phyloP scores from a whole-genome alignment of 2,329 filamentous ascomycete species.

The Aquanectria penicillioides region DNA sequence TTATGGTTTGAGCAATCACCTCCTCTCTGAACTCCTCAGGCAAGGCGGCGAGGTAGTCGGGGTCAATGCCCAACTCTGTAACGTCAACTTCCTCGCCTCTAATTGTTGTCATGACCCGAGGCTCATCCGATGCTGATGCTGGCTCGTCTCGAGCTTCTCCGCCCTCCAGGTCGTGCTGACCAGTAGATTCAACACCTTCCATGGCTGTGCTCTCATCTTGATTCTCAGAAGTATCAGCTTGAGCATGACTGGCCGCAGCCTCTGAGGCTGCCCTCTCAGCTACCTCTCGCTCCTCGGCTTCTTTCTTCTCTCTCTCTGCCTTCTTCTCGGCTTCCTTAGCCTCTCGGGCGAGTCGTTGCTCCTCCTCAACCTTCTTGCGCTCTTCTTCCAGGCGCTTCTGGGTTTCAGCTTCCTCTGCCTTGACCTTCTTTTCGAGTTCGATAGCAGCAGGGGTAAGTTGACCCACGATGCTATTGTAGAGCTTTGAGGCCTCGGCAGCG shows the following conservation, averaged over 20 bases:
- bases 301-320: constrained; percentile 72
- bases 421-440: constrained; percentile 78
- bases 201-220: constrained; percentile 61
- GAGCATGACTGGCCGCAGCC: constrained; percentile 49
- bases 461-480: constrained; percentile 76
- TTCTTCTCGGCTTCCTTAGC: constrained; percentile 78
- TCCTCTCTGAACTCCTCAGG: constrained; percentile 97
- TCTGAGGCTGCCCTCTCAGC: constrained; percentile 66
- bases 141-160: constrained; percentile 41
- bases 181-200: constrained; percentile 78
- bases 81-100: constrained; percentile 91
- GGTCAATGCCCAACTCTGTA: constrained; percentile 92
- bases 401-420: constrained; percentile 66
- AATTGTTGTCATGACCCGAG: constrained; percentile 82
- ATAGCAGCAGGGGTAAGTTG: constrained; percentile 85
- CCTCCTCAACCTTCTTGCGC: constrained; percentile 69
- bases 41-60: constrained; percentile 95
- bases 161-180: constrained; percentile 45
- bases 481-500: constrained; percentile 71
- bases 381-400: constrained; percentile 65
- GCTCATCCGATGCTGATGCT: constrained; percentile 35
- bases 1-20: constrained; percentile 91
- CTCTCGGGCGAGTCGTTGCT: constrained; percentile 73
- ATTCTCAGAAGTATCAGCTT: constrained; percentile 8
- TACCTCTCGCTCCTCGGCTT: constrained; percentile 75